Conservation (phyloP, 2,329 filamentous ascomycete species). For the Metarhizium guizhouense region DNA sequence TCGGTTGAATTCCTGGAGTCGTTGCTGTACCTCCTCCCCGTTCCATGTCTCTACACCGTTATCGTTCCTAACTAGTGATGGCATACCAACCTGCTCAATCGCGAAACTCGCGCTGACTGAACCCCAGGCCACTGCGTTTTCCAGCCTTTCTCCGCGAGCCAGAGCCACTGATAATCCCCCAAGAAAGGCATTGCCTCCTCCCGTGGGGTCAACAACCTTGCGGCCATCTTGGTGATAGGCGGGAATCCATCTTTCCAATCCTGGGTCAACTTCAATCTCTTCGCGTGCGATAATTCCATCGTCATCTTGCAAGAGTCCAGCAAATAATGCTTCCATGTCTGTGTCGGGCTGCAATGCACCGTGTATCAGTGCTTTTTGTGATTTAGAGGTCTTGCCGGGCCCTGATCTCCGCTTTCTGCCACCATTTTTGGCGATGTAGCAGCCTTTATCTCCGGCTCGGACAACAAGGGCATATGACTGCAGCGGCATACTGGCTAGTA, state of each 20-base stretch:
- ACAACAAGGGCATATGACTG: conserved; percentile 59
- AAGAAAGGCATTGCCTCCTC: conserved; percentile 86
- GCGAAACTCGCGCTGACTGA: conserved; percentile 82
- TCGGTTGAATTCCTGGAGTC: conserved; percentile 41
- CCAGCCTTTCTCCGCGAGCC: conserved; percentile 49
- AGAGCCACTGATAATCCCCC: conserved; percentile 49
- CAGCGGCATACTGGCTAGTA: conserved; percentile 55
- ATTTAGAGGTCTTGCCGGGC: conserved; percentile 7
- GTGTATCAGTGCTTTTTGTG: conserved; percentile 32
- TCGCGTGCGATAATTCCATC: conserved; percentile 46
- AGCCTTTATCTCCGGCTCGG: conserved; percentile 63
- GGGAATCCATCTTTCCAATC: conserved; percentile 65
- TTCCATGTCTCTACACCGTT: conserved; percentile 53
- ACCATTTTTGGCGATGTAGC: conserved; percentile 52
- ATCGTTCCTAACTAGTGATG: conserved; percentile 39
- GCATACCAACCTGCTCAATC: conserved; percentile 89
- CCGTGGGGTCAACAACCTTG: conserved; percentile 82
- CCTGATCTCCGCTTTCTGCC: conserved; percentile 28
- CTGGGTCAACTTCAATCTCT: conserved; percentile 53
- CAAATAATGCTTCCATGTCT: conserved; percentile 55
- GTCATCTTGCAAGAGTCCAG: conserved; percentile 44
- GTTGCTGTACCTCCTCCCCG: conserved; percentile 40
- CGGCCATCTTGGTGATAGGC: conserved; percentile 53
- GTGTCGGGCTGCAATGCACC: conserved; percentile 50
- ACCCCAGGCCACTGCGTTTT: conserved; percentile 69